These are phyloP conservation scores for Sechiopsis laciniata DNA, from an alignment of 306 rosid species.

Conservation along the genomic window DNA sequence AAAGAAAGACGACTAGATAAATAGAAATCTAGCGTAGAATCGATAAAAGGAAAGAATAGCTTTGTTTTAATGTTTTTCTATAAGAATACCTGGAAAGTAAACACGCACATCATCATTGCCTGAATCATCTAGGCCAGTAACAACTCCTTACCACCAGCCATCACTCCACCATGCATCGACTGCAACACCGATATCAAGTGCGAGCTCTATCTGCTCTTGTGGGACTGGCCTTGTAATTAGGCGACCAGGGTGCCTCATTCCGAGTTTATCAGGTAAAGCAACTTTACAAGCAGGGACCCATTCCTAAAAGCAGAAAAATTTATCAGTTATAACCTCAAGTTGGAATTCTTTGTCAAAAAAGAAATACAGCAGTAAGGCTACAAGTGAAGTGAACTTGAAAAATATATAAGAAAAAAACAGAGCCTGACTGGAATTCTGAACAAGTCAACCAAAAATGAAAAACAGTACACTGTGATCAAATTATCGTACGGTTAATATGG, in stretches of 20 bases:
- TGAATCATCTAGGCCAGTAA: slow-evolving; percentile 42
- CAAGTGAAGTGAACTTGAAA: too few relatives aligned
- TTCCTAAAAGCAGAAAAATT: slow-evolving; percentile 50
- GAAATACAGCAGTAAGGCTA: too few relatives aligned
- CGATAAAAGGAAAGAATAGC: too few relatives aligned
- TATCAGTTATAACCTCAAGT: too few relatives aligned
- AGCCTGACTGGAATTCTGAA: too few relatives aligned
- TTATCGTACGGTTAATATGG: too few relatives aligned
- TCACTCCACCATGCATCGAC: slow-evolving; percentile 99
- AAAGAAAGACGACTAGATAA: too few relatives aligned
- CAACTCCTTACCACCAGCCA: slow-evolving; percentile 99
- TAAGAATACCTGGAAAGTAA: slow-evolving; percentile 64
- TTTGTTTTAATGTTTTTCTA: background rate
- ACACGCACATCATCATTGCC: slow-evolving; percentile 47
- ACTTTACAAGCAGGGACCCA: slow-evolving; percentile 76
- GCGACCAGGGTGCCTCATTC: slow-evolving; percentile 68
- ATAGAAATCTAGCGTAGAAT: too few relatives aligned
- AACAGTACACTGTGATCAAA: too few relatives aligned
- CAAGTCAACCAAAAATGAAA: too few relatives aligned
- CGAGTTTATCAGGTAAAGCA: slow-evolving; percentile 83
- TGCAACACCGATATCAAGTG: slow-evolving; percentile 55
- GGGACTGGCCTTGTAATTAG: slow-evolving; percentile 64
- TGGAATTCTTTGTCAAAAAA: too few relatives aligned
- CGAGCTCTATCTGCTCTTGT: slow-evolving; percentile 41
- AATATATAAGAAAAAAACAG: too few relatives aligned